Percentiles rank a stretch among this genome's conserved stretches.
phyloP scores from a whole-genome alignment of 768 basidiomycete genomes.

The Serendipita sp. region DNA sequence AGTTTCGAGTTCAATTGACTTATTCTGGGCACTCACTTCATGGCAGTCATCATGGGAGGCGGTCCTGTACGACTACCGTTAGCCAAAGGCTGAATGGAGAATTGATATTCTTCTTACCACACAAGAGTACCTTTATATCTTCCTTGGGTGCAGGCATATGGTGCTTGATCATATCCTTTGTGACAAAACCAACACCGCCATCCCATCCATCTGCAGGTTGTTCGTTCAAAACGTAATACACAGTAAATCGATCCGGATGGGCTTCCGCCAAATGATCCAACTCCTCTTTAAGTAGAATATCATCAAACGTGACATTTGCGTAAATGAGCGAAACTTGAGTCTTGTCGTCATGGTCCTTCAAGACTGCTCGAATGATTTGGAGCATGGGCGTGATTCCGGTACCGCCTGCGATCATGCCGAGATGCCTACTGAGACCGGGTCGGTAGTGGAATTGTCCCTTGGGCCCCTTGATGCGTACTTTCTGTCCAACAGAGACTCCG shows the following conservation, averaged over 20 bases:
- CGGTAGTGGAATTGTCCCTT: constrained; percentile 87
- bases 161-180: constrained; percentile 77
- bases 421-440: constrained; percentile 50
- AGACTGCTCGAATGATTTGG: constrained; percentile 87
- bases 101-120: constrained; percentile 33
- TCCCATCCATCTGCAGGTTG: constrained; percentile 64
- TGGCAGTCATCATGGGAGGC: constrained; percentile 61
- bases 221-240: constrained; percentile 91
- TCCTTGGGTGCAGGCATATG: constrained; percentile 48
- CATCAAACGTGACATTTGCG: constrained; percentile 85
- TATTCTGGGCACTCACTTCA: constrained; percentile 37
- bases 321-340: constrained; percentile 83
- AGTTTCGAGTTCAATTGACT: constrained; percentile 4
- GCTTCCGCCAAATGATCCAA: constrained; percentile 59
- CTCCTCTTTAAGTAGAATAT: constrained; percentile 82
- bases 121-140: constrained; percentile 77
- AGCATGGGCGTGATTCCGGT: constrained; percentile 99
- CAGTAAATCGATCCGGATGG: constrained; percentile 53
- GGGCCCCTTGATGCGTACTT: constrained; percentile 82
- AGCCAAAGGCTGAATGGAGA: no score
- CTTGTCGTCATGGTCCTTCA: constrained; percentile 74
- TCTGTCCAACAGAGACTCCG: constrained; percentile 73
- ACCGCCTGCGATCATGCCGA: constrained; percentile 97
- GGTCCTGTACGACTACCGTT: constrained; percentile 28
- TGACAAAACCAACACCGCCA: constrained; percentile 83